Evolutionary conservation across 2,329 filamentous ascomycete genomes (phyloP), one percentile per base, ranked within the genome.

Genomic region (Tolypocladium guangdongense): DNA sequence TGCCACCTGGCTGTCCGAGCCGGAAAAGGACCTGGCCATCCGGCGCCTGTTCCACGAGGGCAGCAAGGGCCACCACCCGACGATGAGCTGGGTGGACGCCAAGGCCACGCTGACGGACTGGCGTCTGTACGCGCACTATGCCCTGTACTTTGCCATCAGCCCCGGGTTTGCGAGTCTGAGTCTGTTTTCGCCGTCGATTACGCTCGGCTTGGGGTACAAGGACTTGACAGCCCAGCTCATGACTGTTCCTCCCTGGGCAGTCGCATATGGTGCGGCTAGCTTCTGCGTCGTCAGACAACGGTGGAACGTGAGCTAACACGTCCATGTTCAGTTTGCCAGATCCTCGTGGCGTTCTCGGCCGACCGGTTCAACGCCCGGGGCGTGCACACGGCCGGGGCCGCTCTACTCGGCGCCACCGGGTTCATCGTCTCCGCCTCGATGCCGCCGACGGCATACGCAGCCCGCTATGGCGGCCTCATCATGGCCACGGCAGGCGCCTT

Each of bases 401-500:
- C 76, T 6, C 52, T 72, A 2, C 64, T 78, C 3, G 76, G 75
- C 3, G 75, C 71, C 4, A 59, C 70, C 20, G 74, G 74, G 5
- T 76, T 88, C 64, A 73, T 87, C 32, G 76, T 77, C 0, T 86
- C 84, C 0, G 85, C 83, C 1, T 69, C 81, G 2, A 73, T 88
- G 2, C 82, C 86, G 0, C 67, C 82, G 0, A 71, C 80, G 43
- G 74, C 79, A 3, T 88, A 84, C 61, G 59, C 72, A 11, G 63
- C 68, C 18, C 80, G 86, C n/a, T 88, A 88, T 63, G 84, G 81
- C 37, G 86, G 83, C 56, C 75, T 89, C 11, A 85, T 88, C 35
- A 72, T 89, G 39, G 84, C 83, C 0, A 75, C 82, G 1, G 78
- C 80, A 2, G 85, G 86, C 1, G 74, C 84, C 0, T 89, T 89